Evolutionary conservation across 176 grass and related monocot species (phyloP).

Genomic region (Aegilops bicornis): DNA sequence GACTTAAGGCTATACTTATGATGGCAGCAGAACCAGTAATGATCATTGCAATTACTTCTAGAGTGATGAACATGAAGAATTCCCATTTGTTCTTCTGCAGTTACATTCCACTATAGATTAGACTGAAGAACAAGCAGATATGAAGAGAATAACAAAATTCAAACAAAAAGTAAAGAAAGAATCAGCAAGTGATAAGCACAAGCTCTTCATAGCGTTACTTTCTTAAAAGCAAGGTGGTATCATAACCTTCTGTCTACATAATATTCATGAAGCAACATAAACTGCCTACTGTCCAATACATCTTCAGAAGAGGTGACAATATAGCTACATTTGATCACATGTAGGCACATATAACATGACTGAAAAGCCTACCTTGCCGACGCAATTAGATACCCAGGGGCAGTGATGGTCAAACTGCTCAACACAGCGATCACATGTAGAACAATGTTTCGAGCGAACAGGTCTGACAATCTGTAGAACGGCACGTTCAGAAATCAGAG

Average conservation of each 20-base stretch:
- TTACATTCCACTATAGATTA: constrained; percentile 47
- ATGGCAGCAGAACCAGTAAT: constrained; percentile 80
- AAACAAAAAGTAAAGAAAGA: neutral
- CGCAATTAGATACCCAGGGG: constrained; percentile 99
- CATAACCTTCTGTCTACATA: constrained; percentile 3
- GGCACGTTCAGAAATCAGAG: constrained; percentile 35
- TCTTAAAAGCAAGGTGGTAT: neutral
- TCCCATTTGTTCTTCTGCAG: constrained; percentile 99
- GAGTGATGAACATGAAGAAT: constrained; percentile 96
- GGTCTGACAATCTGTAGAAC: constrained; percentile 85
- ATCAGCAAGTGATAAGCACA: neutral
- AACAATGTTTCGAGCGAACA: constrained; percentile 92
- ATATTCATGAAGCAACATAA: constrained; percentile 4
- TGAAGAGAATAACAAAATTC: constrained; percentile 5
- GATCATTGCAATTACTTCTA: constrained; percentile 97
- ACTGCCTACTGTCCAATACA: neutral
- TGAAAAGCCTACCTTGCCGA: constrained; percentile 75
- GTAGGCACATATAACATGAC: constrained; percentile 21
- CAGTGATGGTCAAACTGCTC: constrained; percentile 99
- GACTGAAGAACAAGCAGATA: constrained; percentile 12
- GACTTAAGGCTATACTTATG: constrained; percentile 56
- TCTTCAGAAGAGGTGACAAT: neutral
- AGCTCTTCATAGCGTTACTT: constrained; percentile 21
- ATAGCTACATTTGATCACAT: constrained; percentile 1
- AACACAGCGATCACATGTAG: constrained; percentile 97